Base-by-base conservation (phyloP, 495 filamentous ascomycete genomes). In the Penicillium angulare region DNA sequence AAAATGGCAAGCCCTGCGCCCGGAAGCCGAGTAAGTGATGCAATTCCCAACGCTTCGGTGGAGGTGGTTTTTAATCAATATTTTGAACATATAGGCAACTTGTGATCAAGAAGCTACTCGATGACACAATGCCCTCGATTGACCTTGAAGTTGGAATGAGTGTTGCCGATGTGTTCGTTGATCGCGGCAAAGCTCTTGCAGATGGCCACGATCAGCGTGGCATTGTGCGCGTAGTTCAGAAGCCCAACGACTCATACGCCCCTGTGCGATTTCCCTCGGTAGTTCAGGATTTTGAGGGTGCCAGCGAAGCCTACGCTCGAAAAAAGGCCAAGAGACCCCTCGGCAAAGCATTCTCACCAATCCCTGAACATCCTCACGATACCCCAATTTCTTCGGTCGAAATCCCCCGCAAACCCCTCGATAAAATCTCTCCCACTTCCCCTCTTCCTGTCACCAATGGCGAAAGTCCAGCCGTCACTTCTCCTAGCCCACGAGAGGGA, bases 131-230 rank as follows among this genome's bases (percentile, higher is more conserved):
- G 36, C 65, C 67, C 10, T 26, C 50, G 5, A 59, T 66, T 24
- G 61, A 69, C 32, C 67, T 74, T 15, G 58, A 63, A 43, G 27
- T 60, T 16, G 63, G 66, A 3, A 49, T 69, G 56, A 66, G 66
- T 0, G 69, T 74, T 5, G 66, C 67, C 1, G 65, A 72, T 49
- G 66, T 73, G 2, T 76, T 67, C 29, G 66, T 76, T 5, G 64
- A 76, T 22, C 54, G 47, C 18, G 72, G 69, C 0, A 69, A 65
- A 27, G 68, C 62, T 8, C 60, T 49, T 6, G 23, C 43, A 7
- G 66, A 73, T 40, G 66, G 64, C 8, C 56, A 55, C 38, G 72
- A 76, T 53, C 72, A 76, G 57, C 57, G 51, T n/a, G 67, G 57
- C 3, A 60, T 51, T 6, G 67, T 73, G 0, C 59, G 67, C 1